Evolutionary conservation across 2,329 filamentous ascomycete species (phyloP), one percentile per base, ranked within the genome.

Genomic region (Pyrenophora graminea): DNA sequence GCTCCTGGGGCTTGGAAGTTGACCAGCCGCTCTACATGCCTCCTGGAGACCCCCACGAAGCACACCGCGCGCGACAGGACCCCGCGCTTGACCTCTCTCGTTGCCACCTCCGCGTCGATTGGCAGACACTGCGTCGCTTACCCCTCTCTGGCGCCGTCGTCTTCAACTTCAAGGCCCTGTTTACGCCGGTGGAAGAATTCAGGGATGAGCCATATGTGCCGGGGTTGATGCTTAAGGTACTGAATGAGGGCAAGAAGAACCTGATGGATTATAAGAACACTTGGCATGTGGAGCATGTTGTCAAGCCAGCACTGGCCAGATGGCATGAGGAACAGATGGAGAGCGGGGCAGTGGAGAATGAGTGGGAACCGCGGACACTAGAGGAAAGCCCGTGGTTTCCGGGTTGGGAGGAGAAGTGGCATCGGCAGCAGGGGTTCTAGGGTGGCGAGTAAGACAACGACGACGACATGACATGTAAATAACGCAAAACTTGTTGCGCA

Each of bases 131-230:
- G 3, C 84, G 91, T 1, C 83, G 91, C 2, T 75, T 96, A 0
- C 90, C 91, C 0, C 77, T 96, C 0, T 91, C 87, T 0, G 89
- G 83, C 0, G 87, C 82, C 0, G 77, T 96, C 1, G 82, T 91
- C 0, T 96, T 96, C 77, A 95, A 94, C 71, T 96, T 93, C 82
- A 95, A 93, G 67, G 90, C 88, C 0, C 72, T 94, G 0, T 95
- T 95, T 72, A 94, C 90, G 0, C 88, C 88, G 0, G 70, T 96
- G 0, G 69, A 79, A 0, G 84, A 88, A 56, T 85, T 95, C 50
- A 77, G 82, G 2, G 79, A 88, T 49, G 91, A 96, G 69, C 83
- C 88, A 0, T 88, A 85, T 39, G 76, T 96, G 0, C 91, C 91
- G 0, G 82, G 82, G 0, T 68, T 95, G 4, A 45, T 91, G 2